Evolutionary conservation across 2,329 filamentous ascomycete genomes (phyloP).

Genomic region (Phyllosticta citribraziliensis): DNA sequence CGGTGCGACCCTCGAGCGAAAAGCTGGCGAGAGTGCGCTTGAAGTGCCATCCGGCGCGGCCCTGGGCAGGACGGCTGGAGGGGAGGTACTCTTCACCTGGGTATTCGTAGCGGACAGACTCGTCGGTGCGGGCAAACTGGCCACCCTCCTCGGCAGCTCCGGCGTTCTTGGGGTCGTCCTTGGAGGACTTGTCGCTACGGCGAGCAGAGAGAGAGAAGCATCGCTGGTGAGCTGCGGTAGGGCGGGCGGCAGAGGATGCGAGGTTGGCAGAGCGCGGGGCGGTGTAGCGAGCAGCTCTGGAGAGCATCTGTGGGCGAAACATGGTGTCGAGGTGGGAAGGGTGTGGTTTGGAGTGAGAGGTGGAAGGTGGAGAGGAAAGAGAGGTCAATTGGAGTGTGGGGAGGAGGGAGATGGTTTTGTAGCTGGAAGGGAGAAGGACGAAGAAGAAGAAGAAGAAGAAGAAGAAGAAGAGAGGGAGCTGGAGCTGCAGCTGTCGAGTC

Average conservation of each 20-base stretch:
- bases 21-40: conserved; percentile 80
- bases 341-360: background rate
- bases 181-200: conserved; percentile 19
- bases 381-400: background rate
- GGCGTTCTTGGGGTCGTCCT: conserved; percentile 25
- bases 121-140: conserved; percentile 68
- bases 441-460: background rate
- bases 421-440: background rate
- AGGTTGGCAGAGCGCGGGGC: conserved; percentile 16
- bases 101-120: conserved; percentile 68
- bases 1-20: conserved; percentile 74
- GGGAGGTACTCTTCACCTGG: conserved; percentile 66
- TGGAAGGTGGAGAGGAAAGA: background rate
- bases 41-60: conserved; percentile 69
- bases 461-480: background rate
- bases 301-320: conserved; percentile 24
- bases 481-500: background rate
- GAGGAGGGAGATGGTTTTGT: conserved; percentile 4
- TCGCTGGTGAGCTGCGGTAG: conserved; percentile 15
- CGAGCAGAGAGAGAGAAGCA: conserved; percentile 20
- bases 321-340: conserved; percentile 15
- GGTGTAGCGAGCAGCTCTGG: conserved; percentile 17
- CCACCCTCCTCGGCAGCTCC: conserved; percentile 39
- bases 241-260: conserved; percentile 20
- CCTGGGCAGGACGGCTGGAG: conserved; percentile 58